Evolutionary conservation across 352 stramenopile genomes (phyloP).

Genomic region (Phytophthora citricola): DNA sequence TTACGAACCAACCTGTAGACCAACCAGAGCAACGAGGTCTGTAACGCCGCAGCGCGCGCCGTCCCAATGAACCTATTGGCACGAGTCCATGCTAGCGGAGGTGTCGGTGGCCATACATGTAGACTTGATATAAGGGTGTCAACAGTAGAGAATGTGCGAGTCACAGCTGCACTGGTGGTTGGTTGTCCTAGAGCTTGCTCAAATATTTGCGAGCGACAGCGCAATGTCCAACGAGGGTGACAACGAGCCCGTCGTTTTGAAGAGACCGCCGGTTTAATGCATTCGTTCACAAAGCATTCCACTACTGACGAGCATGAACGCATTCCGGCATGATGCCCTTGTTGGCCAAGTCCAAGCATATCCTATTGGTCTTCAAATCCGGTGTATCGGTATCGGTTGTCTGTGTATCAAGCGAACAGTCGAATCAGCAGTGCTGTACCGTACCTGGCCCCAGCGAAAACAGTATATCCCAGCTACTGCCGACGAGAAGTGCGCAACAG

Average conservation of each 20-base stretch:
- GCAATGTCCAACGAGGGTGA: not conserved
- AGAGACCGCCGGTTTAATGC: not conserved
- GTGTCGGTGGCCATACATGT: conserved; percentile 2
- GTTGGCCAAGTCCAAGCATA: too few species aligned
- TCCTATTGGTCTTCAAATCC: too few species aligned
- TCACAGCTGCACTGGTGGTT: not conserved
- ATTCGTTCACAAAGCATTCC: too few species aligned
- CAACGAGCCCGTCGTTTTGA: not conserved
- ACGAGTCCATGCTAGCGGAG: not conserved
- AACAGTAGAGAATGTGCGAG: not conserved
- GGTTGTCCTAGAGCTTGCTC: not conserved
- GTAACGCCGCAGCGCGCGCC: not conserved
- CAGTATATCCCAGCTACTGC: too few species aligned
- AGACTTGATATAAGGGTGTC: conserved; percentile 12
- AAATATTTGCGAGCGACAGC: not conserved
- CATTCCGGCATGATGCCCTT: too few species aligned
- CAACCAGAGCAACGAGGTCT: not conserved
- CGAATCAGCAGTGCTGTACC: too few species aligned
- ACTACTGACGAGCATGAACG: too few species aligned
- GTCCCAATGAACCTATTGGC: conserved; percentile 12
- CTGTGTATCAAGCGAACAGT: too few species aligned
- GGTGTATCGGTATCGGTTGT: too few species aligned
- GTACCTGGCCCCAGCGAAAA: too few species aligned
- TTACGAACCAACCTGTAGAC: not conserved
- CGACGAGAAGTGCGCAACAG: too few species aligned